A percentile compares a stretch with the other conserved stretches of the same genome.
Conservation (phyloP, 2,329 filamentous ascomycete genomes). For the Penicillium occitanis region DNA sequence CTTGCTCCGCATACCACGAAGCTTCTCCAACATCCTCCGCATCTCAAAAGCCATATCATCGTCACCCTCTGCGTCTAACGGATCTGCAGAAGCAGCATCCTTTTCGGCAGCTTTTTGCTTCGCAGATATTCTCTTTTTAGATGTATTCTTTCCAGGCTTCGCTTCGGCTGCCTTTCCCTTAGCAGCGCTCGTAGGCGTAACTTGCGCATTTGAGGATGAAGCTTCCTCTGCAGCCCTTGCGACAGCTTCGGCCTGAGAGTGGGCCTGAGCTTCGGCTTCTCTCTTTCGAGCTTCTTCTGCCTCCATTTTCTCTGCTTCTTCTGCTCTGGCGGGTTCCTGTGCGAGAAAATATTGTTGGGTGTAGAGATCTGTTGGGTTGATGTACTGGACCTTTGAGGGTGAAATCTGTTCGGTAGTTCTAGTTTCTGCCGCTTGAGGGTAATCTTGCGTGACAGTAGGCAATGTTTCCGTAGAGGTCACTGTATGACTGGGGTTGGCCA, state of each 20-base stretch:
- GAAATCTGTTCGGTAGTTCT: conserved; percentile 11
- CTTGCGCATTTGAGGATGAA: background rate
- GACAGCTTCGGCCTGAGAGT: conserved; percentile 10
- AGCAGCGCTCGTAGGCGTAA: background rate
- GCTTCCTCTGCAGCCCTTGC: conserved; percentile 6
- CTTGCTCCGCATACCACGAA: conserved; percentile 56
- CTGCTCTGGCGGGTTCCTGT: conserved; percentile 19
- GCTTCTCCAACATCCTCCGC: conserved; percentile 56
- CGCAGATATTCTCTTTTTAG: conserved; percentile 8
- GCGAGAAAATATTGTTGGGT: conserved; percentile 19
- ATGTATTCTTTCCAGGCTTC: conserved; percentile 11
- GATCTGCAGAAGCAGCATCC: background rate
- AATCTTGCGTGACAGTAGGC: background rate
- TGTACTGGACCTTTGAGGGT: conserved; percentile 14
- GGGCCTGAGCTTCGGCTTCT: conserved; percentile 14
- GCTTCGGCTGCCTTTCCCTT: background rate
- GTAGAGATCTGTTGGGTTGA: conserved; percentile 18
- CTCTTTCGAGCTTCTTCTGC: conserved; percentile 8
- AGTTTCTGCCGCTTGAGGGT: conserved; percentile 2
- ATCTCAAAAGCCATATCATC: conserved; percentile 52
- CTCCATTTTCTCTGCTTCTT: conserved; percentile 15
- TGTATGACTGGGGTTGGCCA: background rate
- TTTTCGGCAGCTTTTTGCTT: conserved; percentile 11
- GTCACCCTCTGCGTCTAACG: conserved; percentile 12
- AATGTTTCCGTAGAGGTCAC: background rate